Conservation (phyloP, 495 filamentous ascomycete genomes). For the Talaromyces proteolyticus region DNA sequence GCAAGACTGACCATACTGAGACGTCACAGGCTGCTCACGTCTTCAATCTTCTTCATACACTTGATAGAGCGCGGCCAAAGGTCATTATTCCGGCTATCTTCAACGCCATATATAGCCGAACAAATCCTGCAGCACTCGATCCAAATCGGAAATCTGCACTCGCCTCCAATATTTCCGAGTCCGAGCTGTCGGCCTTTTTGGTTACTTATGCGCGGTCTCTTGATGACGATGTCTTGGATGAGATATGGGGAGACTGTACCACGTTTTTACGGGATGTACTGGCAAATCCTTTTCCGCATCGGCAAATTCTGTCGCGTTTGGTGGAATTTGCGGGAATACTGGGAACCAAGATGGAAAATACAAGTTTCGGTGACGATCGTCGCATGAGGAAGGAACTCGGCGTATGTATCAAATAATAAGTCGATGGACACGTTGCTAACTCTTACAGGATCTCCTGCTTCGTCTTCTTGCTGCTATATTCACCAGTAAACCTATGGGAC, state of each 20-base stretch:
- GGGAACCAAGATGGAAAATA: conserved; percentile 93
- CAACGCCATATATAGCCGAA: conserved; percentile 91
- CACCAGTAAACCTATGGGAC: conserved; percentile 72
- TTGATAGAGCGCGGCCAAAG: conserved; percentile 87
- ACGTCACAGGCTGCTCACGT: conserved; percentile 43
- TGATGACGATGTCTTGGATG: conserved; percentile 98
- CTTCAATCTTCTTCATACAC: conserved; percentile 79
- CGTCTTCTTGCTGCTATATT: conserved; percentile 86
- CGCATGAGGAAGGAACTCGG: conserved; percentile 90
- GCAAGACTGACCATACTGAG: conserved; percentile 33
- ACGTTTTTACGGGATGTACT: conserved; percentile 85
- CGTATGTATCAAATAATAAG: conserved; percentile 44
- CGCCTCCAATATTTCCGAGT: conserved; percentile 74
- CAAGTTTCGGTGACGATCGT: conserved; percentile 92
- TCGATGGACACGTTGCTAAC: background rate
- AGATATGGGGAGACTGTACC: conserved; percentile 95
- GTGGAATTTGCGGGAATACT: conserved; percentile 85
- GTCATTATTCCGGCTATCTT: conserved; percentile 95
- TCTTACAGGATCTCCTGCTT: conserved; percentile 73
- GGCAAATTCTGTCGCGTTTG: conserved; percentile 81
- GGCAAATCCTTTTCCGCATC: conserved; percentile 90
- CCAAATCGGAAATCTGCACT: conserved; percentile 76
- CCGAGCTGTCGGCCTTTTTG: conserved; percentile 79
- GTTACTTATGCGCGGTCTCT: conserved; percentile 82
- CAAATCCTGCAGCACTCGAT: conserved; percentile 76